Conservation (phyloP, 129 eudicot genomes). For the Smallanthus sonchifolius region DNA sequence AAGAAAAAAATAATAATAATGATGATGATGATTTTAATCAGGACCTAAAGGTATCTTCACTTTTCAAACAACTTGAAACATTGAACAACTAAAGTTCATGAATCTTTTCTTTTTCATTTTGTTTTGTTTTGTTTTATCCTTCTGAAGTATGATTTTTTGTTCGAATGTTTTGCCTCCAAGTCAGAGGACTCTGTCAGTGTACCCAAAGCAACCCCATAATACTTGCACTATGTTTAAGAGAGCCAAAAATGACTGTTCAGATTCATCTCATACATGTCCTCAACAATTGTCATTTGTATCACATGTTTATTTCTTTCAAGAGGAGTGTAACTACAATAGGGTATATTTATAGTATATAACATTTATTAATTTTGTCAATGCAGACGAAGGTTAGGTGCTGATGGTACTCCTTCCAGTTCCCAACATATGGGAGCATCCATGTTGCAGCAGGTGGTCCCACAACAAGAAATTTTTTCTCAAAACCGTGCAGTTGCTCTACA, state of each 20-base stretch:
- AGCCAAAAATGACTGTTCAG: not conserved
- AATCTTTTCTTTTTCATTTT: not conserved
- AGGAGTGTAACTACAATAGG: not conserved
- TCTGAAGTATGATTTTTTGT: not conserved
- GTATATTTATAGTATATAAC: not conserved
- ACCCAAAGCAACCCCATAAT: not conserved
- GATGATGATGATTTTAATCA: not conserved
- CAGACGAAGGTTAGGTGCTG: slow-evolving; percentile 67
- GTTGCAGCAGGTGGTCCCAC: slow-evolving; percentile 75
- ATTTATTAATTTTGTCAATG: slow-evolving; percentile 7
- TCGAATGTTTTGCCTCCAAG: not conserved
- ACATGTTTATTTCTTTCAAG: not conserved
- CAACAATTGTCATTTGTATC: not conserved
- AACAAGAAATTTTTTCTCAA: slow-evolving; percentile 47
- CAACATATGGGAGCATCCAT: slow-evolving; percentile 57
- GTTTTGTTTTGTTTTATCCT: not conserved
- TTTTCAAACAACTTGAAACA: not conserved
- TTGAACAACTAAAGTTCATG: slow-evolving; percentile 5
- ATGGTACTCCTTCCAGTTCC: slow-evolving; percentile 40
- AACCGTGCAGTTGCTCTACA: slow-evolving; percentile 66
- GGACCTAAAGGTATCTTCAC: not conserved
- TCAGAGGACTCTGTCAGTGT: not conserved
- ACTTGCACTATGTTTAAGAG: not conserved
- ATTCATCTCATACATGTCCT: not conserved
- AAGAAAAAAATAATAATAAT: too few species aligned